A percentile compares a stretch with the other conserved stretches of the same genome.
Evolutionary conservation across 768 basidiomycete genomes (phyloP).

Genomic region (Candolleomyces eurysporus): DNA sequence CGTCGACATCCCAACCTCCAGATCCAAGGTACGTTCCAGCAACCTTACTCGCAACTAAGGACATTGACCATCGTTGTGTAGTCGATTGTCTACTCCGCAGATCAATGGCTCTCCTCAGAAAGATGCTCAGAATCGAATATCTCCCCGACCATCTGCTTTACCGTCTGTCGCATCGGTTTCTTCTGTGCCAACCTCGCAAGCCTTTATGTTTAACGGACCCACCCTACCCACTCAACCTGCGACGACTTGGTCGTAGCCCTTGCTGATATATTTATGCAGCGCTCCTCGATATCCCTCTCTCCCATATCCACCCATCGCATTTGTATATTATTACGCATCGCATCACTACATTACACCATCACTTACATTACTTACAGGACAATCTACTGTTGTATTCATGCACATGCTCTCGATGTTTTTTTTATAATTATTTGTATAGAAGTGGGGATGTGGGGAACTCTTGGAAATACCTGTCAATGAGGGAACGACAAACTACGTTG

Average conservation of each 20-base stretch:
- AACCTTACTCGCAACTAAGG: background rate
- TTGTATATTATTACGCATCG: background rate
- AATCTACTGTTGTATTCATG: background rate
- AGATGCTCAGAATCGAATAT: constrained; percentile 7
- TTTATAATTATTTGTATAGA: constrained; percentile 1
- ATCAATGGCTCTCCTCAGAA: constrained; percentile 9
- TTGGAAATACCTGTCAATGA: too few species aligned
- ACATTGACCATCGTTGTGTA: background rate
- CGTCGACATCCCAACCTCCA: background rate
- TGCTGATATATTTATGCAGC: background rate
- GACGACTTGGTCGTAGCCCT: background rate
- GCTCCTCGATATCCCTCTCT: too few species aligned
- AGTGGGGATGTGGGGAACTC: background rate
- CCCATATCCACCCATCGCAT: constrained; percentile 1
- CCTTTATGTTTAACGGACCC: constrained; percentile 1
- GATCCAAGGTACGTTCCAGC: constrained; percentile 2
- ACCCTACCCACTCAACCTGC: background rate
- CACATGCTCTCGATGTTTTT: background rate
- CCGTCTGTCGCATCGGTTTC: background rate
- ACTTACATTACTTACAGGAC: constrained; percentile 5
- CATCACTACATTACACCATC: constrained; percentile 3
- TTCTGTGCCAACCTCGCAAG: constrained; percentile 2
- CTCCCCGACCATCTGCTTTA: constrained; percentile 1
- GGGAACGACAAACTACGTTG: too few species aligned
- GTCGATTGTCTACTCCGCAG: background rate